Base-by-base conservation (phyloP, 768 basidiomycete genomes). In the Butyriboletus loyo region DNA sequence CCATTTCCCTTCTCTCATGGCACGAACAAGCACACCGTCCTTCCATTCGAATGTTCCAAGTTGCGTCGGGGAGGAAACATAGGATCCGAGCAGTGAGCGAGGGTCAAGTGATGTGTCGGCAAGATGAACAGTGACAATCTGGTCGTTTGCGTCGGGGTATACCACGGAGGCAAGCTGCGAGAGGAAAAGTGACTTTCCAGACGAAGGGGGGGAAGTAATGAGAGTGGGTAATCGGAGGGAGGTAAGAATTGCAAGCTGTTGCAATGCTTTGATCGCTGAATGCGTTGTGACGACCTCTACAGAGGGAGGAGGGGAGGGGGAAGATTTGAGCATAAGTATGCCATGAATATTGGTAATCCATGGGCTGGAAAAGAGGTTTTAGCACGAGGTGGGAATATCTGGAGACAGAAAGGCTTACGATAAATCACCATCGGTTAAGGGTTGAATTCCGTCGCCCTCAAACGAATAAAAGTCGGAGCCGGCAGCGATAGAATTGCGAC, bases 51-150 rank as follows among this genome's bases (percentile, higher is more conserved):
- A 99, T 2, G 83, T 84, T 6, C 96, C 96, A 0, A 92, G 85
- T 24, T 81, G 80, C 2, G 80, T 83, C 0, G 87, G 77, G 0
- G 96, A 97, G 2, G 96, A 96, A 3, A 92, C 76, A 53, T 98
- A 96, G 2, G 92, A 94, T 5, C 97, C 96, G 38, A 99, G 79
- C 6, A 99, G 78, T 0, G 93, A 87, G 22, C 96, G 88, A 28
- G 95, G 87, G 64, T 99, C 96, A 40, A 99, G 78, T 2, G 96
- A 96, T 1, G 94, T 96, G 61, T 98, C 97, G 7, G 93, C 92
- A 24, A 98, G 83, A 61, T 96, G 89, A 53, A 99, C 85, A 1
- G 82, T 85, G 30, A 98, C 79, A 37, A 97, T 79, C 40, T 92
- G 85, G 53, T 86, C 85, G 47, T 72, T 75, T 7, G 71, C 63